A percentile compares a stretch with the other conserved stretches of the same genome.
Evolutionary conservation across 257 asterid species (phyloP).

Genomic region (Cinchona pubescens): DNA sequence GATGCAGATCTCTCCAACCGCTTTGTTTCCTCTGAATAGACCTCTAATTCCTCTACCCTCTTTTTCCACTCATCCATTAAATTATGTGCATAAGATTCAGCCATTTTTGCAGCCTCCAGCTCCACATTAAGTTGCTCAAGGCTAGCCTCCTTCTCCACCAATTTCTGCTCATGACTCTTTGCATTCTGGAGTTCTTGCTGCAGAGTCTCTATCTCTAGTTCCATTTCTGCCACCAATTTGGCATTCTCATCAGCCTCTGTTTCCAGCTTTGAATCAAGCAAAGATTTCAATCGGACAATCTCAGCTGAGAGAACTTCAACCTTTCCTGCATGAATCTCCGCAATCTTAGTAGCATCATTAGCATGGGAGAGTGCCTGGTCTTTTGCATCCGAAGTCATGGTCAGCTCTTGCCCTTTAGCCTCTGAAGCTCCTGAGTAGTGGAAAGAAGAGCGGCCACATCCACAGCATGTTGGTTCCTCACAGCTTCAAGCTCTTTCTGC

Average conservation of each 20-base stretch:
- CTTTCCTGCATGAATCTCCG: constrained; percentile 63
- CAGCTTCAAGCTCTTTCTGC: constrained; percentile 70
- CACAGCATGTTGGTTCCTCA: constrained; percentile 64
- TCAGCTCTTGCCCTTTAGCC: constrained; percentile 64
- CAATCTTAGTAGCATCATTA: constrained; percentile 69
- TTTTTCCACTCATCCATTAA: constrained; percentile 73
- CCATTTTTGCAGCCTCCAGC: constrained; percentile 83
- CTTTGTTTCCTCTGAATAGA: constrained; percentile 69
- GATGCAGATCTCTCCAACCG: constrained; percentile 84
- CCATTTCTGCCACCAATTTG: constrained; percentile 52
- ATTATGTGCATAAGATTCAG: constrained; percentile 65
- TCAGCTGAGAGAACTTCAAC: constrained; percentile 76
- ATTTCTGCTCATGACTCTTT: constrained; percentile 44
- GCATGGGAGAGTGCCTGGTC: constrained; percentile 74
- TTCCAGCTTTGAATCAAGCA: constrained; percentile 52
- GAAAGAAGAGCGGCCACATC: constrained; percentile 75
- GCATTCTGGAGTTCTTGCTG: constrained; percentile 57
- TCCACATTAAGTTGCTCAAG: constrained; percentile 79
- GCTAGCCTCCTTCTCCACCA: constrained; percentile 63
- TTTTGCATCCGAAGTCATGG: constrained; percentile 64
- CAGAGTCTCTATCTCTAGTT: constrained; percentile 58
- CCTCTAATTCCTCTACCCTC: constrained; percentile 55
- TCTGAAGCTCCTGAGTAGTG: constrained; percentile 70
- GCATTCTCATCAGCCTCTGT: constrained; percentile 54
- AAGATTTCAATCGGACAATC: constrained; percentile 60